phyloP scores from a whole-genome alignment of 768 basidiomycete genomes.

The Daedaleopsis sinensis region DNA sequence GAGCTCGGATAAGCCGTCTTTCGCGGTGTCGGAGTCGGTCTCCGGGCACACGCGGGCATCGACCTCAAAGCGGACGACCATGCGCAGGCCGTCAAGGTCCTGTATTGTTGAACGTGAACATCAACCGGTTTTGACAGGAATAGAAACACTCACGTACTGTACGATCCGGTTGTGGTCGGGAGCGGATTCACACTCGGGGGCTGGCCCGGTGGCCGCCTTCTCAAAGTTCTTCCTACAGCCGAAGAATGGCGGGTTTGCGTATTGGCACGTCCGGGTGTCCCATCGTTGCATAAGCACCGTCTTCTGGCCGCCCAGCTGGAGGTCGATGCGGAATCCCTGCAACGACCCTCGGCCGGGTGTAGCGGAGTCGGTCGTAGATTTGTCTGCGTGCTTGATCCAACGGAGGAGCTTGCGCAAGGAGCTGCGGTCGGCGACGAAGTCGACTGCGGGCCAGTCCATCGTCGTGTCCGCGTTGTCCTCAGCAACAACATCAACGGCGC shows the following conservation, averaged over 20 bases:
- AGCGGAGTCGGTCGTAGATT: no score
- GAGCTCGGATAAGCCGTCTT: conserved; percentile 1
- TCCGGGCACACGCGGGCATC: conserved; percentile 21
- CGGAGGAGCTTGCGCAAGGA: conserved; percentile 60
- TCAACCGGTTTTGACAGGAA: no score
- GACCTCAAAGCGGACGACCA: conserved; percentile 28
- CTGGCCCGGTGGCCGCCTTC: conserved; percentile 7
- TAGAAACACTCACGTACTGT: conserved; percentile 21
- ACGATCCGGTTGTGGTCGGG: conserved; percentile 22
- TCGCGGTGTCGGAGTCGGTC: not conserved
- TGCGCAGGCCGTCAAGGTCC: conserved; percentile 21
- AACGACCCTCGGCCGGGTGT: not conserved
- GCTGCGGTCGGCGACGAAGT: conserved; percentile 65
- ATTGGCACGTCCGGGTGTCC: conserved; percentile 44
- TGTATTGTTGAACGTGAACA: not conserved
- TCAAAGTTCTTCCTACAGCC: conserved; percentile 66
- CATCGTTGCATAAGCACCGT: conserved; percentile 65
- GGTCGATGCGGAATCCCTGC: conserved; percentile 62
- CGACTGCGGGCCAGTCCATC: conserved; percentile 41
- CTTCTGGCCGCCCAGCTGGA: conserved; percentile 57
- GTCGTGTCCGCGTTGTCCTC: conserved; percentile 23
- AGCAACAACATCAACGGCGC: conserved; percentile 49
- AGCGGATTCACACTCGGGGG: conserved; percentile 14
- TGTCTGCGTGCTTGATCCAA: conserved; percentile 43
- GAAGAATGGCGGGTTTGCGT: conserved; percentile 6